Evolutionary conservation across 257 asterid species (phyloP), one percentile per base, ranked within the genome.

Genomic region (Orobanche coerulescens): DNA sequence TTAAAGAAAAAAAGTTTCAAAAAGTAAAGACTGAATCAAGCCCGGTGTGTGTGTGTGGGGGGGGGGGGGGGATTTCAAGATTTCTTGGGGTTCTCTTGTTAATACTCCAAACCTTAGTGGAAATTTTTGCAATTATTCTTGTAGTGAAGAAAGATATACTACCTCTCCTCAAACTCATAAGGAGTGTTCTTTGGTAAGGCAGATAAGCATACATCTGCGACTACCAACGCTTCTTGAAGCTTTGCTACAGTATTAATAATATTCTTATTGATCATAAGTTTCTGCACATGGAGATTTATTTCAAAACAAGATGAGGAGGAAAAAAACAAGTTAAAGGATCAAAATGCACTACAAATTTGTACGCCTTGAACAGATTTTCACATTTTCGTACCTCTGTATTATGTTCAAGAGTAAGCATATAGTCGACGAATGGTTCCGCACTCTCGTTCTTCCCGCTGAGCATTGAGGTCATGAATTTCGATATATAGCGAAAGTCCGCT

Each of bases 301-400:
- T 48, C 28, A 11, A 42, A 28, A 48, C n/a, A 58, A 16, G n/a
- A n/a, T n/a, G n/a, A n/a, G n/a, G 34, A 30, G 28, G 20, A 23
- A 49, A 43, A 44, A 24, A n/a, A n/a, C n/a, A n/a, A n/a, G n/a
- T n/a, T 42, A 4, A 42, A 5, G 9, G 9, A 36, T n/a, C n/a
- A n/a, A n/a, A n/a, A n/a, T n/a, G n/a, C n/a, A n/a, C n/a, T n/a
- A n/a, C n/a, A n/a, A n/a, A n/a, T n/a, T n/a, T n/a, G n/a, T n/a
- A n/a, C n/a, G n/a, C n/a, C n/a, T n/a, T n/a, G n/a, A n/a, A n/a
- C n/a, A n/a, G n/a, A n/a, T n/a, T n/a, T n/a, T n/a, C n/a, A n/a
- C n/a, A n/a, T n/a, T n/a, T n/a, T n/a, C n/a, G n/a, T 74, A 83
- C 96, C 92, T 82, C 82, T 75, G 95, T 93, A 16, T 72, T 81